Conservation (phyloP, 805 yeast species). For the Monosporozyma solicola region DNA sequence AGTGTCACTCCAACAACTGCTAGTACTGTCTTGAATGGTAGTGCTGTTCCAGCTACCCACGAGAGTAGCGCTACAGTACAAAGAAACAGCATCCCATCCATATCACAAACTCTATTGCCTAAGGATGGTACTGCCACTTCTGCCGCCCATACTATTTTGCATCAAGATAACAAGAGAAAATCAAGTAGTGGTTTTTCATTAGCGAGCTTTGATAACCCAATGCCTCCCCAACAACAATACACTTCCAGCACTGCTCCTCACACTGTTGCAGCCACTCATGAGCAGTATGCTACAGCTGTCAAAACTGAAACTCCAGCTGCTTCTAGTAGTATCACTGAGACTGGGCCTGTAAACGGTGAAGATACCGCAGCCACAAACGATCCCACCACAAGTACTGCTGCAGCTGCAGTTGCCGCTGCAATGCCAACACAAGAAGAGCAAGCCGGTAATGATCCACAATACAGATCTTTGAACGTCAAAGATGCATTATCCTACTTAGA, state of each 20-base stretch:
- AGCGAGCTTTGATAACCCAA: conserved; percentile 26
- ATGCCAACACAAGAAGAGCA: conserved; percentile 5
- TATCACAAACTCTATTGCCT: background rate
- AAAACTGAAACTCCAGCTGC: background rate
- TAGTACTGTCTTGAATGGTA: conserved; percentile 9
- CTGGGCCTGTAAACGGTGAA: background rate
- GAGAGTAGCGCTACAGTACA: background rate
- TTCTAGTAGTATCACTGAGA: background rate
- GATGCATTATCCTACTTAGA: conserved; percentile 94
- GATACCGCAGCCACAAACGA: conserved; percentile 1
- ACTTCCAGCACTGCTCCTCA: conserved; percentile 14
- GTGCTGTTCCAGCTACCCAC: conserved; percentile 11
- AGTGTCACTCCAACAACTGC: conserved; percentile 14
- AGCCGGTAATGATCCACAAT: conserved; percentile 26
- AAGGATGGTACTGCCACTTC: conserved; percentile 1
- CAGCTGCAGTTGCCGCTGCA: conserved; percentile 6
- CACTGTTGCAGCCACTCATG: background rate
- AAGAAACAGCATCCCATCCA: conserved; percentile 1
- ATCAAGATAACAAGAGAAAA: conserved; percentile 3
- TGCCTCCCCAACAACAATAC: conserved; percentile 12
- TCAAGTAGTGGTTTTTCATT: conserved; percentile 18
- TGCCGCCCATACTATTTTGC: conserved; percentile 1
- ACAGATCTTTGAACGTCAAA: conserved; percentile 84
- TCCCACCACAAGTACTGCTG: background rate
- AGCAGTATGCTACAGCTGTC: background rate